These are phyloP conservation scores for Lachnellula cervina DNA, from an alignment of 2,329 filamentous ascomycete genomes.

Conservation along the genomic window DNA sequence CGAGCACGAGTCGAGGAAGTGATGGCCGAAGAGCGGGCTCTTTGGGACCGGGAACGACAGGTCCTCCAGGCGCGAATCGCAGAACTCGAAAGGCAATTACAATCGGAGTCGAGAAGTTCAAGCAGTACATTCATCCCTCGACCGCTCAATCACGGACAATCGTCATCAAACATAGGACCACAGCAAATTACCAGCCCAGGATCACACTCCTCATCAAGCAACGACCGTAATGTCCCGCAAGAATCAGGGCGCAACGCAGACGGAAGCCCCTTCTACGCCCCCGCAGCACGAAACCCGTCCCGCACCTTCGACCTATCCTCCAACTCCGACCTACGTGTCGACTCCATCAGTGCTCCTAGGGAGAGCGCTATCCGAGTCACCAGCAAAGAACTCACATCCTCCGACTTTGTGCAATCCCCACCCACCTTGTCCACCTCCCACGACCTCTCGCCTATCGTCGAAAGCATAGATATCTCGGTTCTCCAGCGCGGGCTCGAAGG, in stretches of 20 bases:
- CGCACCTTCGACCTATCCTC: constrained; percentile 27
- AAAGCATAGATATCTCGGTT: constrained; percentile 52
- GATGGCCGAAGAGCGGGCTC: constrained; percentile 29
- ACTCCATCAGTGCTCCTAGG: constrained; percentile 22
- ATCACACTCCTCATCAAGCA: constrained; percentile 10
- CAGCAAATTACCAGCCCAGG: neutral
- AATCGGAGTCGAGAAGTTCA: neutral
- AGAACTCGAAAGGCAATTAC: constrained; percentile 24
- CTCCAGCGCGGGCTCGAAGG: constrained; percentile 57
- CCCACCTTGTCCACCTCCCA: neutral
- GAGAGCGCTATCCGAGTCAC: constrained; percentile 29
- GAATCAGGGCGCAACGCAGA: constrained; percentile 32
- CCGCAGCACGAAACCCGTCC: constrained; percentile 29
- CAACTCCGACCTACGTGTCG: constrained; percentile 24
- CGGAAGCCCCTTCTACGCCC: constrained; percentile 32
- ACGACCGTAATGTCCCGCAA: constrained; percentile 22
- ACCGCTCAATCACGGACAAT: neutral
- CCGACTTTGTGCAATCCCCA: constrained; percentile 27
- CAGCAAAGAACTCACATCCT: constrained; percentile 28
- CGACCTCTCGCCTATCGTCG: constrained; percentile 19
- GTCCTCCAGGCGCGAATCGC: constrained; percentile 24
- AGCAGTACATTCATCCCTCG: neutral
- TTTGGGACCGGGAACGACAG: constrained; percentile 31
- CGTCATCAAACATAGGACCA: neutral
- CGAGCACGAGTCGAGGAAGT: constrained; percentile 28